Evolutionary conservation across 257 asterid genomes (phyloP).

Genomic region (Hygrophila difformis): DNA sequence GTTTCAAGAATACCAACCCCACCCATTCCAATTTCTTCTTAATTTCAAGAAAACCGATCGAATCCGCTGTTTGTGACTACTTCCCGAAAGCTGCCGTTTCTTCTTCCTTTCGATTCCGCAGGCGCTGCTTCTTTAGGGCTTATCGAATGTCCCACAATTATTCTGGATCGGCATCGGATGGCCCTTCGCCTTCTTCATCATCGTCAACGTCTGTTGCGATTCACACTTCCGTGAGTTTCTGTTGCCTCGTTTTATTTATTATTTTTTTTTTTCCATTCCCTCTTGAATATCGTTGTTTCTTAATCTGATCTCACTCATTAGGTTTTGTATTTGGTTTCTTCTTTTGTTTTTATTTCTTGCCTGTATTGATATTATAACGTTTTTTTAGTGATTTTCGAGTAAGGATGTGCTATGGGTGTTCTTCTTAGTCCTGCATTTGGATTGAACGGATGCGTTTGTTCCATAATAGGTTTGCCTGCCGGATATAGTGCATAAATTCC

Average conservation of each 20-base stretch:
- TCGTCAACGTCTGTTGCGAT: constrained; percentile 31
- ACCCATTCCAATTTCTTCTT: constrained; percentile 34
- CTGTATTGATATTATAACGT: no score
- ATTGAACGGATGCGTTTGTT: no score
- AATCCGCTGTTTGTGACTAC: constrained; percentile 16
- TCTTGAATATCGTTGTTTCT: no score
- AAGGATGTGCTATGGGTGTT: no score
- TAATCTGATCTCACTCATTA: no score
- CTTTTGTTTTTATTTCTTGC: no score
- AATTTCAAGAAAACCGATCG: constrained; percentile 45
- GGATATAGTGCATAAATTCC: no score
- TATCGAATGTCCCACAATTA: constrained; percentile 44
- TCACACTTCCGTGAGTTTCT: constrained; percentile 55
- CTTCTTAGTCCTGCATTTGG: no score
- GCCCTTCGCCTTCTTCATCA: constrained; percentile 29
- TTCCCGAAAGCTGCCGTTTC: constrained; percentile 16
- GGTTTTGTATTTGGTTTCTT: no score
- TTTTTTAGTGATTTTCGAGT: no score
- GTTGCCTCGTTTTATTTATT: constrained; percentile 13
- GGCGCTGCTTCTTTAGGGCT: constrained; percentile 29
- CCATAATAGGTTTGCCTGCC: no score
- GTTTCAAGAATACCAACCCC: constrained; percentile 46
- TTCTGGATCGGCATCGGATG: constrained; percentile 45
- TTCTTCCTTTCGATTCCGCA: constrained; percentile 23
- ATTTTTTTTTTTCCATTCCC: neutral